These are phyloP conservation scores for Aspergillus pseudoglaucus DNA, from an alignment of 2,329 filamentous ascomycete genomes.

Conservation along the genomic window DNA sequence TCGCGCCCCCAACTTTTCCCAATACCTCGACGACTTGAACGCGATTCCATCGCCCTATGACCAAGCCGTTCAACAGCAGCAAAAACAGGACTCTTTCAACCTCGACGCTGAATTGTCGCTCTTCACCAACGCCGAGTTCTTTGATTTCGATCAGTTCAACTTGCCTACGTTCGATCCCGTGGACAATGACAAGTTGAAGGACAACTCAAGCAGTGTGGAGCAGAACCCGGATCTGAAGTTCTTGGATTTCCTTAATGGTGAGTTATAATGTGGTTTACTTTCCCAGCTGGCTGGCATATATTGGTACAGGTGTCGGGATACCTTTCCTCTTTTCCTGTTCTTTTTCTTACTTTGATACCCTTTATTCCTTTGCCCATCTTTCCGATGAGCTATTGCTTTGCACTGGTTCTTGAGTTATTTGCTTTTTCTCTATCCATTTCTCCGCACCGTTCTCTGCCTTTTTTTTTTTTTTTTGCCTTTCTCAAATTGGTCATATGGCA, in stretches of 20 bases:
- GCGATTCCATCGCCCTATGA: slow-evolving; percentile 59
- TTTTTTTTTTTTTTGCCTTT: slow-evolving; percentile 1
- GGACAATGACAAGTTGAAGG: slow-evolving; percentile 22
- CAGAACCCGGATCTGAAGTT: slow-evolving; percentile 33
- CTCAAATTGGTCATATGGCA: background rate
- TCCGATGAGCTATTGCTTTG: too few species aligned
- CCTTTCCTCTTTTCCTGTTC: background rate
- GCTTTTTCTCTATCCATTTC: background rate
- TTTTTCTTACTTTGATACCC: background rate
- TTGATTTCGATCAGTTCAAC: slow-evolving; percentile 59
- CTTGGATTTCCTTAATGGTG: slow-evolving; percentile 37
- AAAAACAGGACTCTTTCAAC: slow-evolving; percentile 56
- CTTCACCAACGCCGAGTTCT: slow-evolving; percentile 78
- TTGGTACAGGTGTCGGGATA: too few species aligned
- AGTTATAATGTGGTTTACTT: slow-evolving; percentile 14
- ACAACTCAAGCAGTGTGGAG: slow-evolving; percentile 14
- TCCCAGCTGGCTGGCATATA: background rate
- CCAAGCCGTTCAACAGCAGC: slow-evolving; percentile 51
- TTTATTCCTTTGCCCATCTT: too few species aligned
- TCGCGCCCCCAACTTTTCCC: slow-evolving; percentile 78
- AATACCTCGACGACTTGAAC: slow-evolving; percentile 84
- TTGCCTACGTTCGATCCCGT: slow-evolving; percentile 27
- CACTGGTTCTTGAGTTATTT: background rate
- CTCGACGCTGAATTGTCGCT: slow-evolving; percentile 67
- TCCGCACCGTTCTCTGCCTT: background rate